These are phyloP conservation scores for Cicer arietinum DNA, from an alignment of 306 rosid genomes.

Conservation along the genomic window DNA sequence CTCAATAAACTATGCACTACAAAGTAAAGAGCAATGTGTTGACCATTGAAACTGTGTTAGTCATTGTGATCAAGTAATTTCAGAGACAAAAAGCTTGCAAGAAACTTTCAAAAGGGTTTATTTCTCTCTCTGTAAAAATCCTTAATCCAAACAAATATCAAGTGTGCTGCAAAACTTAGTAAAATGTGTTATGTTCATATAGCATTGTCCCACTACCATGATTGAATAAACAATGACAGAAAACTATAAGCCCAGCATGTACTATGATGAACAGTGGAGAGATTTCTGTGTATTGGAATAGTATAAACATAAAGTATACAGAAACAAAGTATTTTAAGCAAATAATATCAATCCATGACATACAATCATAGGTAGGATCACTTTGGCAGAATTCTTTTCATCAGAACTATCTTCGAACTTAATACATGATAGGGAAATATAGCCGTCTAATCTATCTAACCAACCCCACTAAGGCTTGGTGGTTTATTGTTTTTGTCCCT, in stretches of 20 bases:
- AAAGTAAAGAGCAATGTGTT: constrained; percentile 3
- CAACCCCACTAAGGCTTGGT: neutral
- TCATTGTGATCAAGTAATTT: neutral
- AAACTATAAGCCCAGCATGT: constrained; percentile 6
- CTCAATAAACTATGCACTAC: neutral
- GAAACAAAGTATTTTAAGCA: constrained; percentile 8
- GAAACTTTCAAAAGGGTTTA: neutral
- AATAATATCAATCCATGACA: constrained; percentile 22
- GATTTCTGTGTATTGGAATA: constrained; percentile 12
- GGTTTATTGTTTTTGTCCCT: constrained; percentile 4
- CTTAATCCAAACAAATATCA: neutral
- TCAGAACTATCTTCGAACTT: neutral
- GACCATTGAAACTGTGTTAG: constrained; percentile 11
- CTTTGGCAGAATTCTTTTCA: constrained; percentile 15
- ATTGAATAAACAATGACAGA: constrained; percentile 16
- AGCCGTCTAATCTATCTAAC: neutral
- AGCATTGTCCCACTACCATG: constrained; percentile 7
- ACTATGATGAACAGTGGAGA: constrained; percentile 8
- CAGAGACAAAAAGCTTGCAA: neutral
- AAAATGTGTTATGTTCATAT: constrained; percentile 4
- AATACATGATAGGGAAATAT: neutral
- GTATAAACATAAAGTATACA: neutral
- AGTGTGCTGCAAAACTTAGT: neutral
- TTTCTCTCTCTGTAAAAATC: constrained; percentile 3
- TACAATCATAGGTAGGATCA: neutral